Conservation (phyloP, 305 asterid genomes). For the Fraxinus dipetala region DNA sequence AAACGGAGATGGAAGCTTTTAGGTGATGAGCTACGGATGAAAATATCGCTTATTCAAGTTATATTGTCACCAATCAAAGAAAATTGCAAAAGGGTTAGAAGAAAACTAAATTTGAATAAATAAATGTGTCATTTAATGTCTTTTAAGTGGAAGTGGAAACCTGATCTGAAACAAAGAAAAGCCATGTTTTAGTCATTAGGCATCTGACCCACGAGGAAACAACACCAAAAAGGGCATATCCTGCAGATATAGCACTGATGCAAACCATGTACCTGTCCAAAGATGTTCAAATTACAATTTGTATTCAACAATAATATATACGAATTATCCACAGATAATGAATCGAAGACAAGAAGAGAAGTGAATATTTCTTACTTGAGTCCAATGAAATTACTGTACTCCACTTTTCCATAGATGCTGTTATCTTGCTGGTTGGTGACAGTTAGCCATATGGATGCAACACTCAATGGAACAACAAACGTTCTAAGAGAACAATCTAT, state of each 20-base stretch:
- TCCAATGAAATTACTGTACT: slow-evolving; percentile 47
- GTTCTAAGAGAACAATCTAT: slow-evolving; percentile 55
- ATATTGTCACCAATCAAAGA: background rate
- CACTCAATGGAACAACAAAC: slow-evolving; percentile 51
- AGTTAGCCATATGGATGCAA: slow-evolving; percentile 60
- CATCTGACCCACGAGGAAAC: slow-evolving; percentile 51
- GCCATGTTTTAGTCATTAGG: slow-evolving; percentile 61
- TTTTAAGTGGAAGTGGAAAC: slow-evolving; percentile 25
- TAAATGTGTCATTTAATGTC: background rate
- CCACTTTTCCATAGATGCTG: slow-evolving; percentile 50
- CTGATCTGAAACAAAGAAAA: slow-evolving; percentile 84
- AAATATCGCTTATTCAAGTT: background rate
- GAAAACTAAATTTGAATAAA: background rate
- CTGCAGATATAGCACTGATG: slow-evolving; percentile 58
- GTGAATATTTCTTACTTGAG: slow-evolving; percentile 44
- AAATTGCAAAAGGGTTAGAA: background rate
- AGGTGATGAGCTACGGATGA: background rate
- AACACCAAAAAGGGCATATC: slow-evolving; percentile 67
- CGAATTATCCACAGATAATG: background rate
- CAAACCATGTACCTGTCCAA: slow-evolving; percentile 65
- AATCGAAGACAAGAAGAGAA: background rate
- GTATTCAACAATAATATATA: background rate
- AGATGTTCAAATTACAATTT: background rate
- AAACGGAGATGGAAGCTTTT: background rate
- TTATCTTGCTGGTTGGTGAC: slow-evolving; percentile 42